Percentiles rank a stretch among this genome's conserved stretches.
phyloP scores from a whole-genome alignment of 2,329 filamentous ascomycete genomes.

The Fusarium sp. region DNA sequence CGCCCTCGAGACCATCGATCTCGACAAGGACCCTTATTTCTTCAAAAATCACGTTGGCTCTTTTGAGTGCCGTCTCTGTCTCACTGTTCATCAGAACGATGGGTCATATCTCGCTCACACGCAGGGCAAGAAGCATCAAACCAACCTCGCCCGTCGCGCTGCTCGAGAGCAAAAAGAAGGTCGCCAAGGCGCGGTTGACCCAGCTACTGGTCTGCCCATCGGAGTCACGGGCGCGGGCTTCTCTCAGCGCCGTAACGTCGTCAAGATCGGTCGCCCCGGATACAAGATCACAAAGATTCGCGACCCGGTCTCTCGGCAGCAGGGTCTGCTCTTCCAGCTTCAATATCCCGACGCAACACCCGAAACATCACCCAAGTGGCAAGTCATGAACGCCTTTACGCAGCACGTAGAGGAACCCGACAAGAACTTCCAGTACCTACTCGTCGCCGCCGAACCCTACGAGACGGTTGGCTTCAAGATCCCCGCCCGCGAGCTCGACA shows the following conservation, averaged over 20 bases:
- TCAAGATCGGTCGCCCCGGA: conserved; percentile 95
- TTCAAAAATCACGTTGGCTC: conserved; percentile 99
- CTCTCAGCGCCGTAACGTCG: conserved; percentile 80
- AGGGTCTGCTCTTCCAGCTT: conserved; percentile 94
- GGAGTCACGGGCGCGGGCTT: conserved; percentile 79
- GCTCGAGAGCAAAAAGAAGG: conserved; percentile 96
- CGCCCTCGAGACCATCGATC: conserved; percentile 97
- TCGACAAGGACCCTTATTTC: conserved; percentile 99
- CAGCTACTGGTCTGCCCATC: conserved; percentile 76
- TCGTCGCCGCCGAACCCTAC: conserved; percentile 96
- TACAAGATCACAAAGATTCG: conserved; percentile 98
- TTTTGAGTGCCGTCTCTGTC: conserved; percentile 96
- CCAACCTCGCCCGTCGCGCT: conserved; percentile 93
- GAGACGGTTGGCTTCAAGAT: conserved; percentile 98
- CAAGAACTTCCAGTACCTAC: conserved; percentile 92
- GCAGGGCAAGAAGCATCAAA: conserved; percentile 98
- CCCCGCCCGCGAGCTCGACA: conserved; percentile 91
- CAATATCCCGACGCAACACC: conserved; percentile 91
- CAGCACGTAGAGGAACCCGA: conserved; percentile 96
- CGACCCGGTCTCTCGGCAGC: conserved; percentile 88
- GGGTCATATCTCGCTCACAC: conserved; percentile 98
- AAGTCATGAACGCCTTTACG: conserved; percentile 98
- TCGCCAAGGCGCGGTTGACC: conserved; percentile 73
- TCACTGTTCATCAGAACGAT: conserved; percentile 99
- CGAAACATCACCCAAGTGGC: conserved; percentile 82